Conservation (phyloP, 2,329 filamentous ascomycete species). For the Penicillium brevicompactum region DNA sequence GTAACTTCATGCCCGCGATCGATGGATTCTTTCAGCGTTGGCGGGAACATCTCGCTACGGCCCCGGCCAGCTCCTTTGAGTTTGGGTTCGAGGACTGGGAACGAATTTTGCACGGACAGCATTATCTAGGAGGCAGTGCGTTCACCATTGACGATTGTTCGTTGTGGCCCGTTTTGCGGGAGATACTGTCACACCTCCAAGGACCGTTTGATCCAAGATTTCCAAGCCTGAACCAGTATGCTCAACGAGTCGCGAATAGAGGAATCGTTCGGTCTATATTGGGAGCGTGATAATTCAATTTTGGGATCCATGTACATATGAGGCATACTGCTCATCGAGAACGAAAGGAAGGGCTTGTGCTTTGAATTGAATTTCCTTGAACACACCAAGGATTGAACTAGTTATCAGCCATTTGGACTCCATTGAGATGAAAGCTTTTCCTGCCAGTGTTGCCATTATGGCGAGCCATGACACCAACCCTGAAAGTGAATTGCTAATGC, state of each 20-base stretch:
- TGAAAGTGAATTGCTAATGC: no score
- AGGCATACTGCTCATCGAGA: not conserved
- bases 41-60: conserved; percentile 25
- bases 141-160: conserved; percentile 48
- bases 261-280: conserved; percentile 38
- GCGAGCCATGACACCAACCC: no score
- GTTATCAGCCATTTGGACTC: not conserved
- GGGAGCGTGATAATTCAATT: conserved; percentile 21
- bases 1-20: conserved; percentile 30
- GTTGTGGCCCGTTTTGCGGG: conserved; percentile 46
- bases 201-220: conserved; percentile 28
- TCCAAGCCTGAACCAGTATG: conserved; percentile 39
- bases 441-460: no score
- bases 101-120: conserved; percentile 27
- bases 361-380: not conserved
- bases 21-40: conserved; percentile 32
- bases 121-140: conserved; percentile 38
- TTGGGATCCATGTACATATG: not conserved
- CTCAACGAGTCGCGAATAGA: conserved; percentile 41
- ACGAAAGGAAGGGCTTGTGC: conserved; percentile 1
- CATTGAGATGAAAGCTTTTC: no score
- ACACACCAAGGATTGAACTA: conserved; percentile 2
- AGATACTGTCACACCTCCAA: conserved; percentile 33
- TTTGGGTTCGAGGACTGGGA: conserved; percentile 37
- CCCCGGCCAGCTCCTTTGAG: conserved; percentile 10